Percentiles rank a stretch among this genome's conserved stretches.
These are phyloP conservation scores for Trypanosoma avium DNA, from an alignment of 208 protist species.

Conservation along the genomic window DNA sequence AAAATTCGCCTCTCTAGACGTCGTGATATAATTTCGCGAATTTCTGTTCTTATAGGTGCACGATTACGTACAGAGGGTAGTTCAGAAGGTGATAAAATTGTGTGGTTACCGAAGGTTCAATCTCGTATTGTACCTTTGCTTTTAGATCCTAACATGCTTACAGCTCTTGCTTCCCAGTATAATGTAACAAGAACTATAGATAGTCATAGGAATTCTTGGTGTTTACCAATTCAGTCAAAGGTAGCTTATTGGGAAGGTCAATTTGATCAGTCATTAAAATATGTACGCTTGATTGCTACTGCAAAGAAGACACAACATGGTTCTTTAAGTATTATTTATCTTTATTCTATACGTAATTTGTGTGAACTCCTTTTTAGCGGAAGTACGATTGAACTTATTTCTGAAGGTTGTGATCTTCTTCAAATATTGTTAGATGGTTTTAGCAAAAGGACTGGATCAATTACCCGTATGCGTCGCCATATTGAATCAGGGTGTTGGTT, in stretches of 20 bases:
- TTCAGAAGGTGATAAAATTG: conserved; percentile 19
- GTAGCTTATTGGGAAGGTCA: conserved; percentile 32
- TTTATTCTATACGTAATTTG: conserved; percentile 29
- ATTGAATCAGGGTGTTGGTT: conserved; percentile 38
- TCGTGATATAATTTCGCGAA: conserved; percentile 31
- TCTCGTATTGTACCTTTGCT: conserved; percentile 32
- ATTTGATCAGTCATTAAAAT: conserved; percentile 20
- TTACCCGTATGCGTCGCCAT: conserved; percentile 24
- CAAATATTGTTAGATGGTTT: conserved; percentile 26
- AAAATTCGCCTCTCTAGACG: conserved; percentile 12
- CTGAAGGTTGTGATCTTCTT: conserved; percentile 21
- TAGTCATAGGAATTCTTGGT: conserved; percentile 27
- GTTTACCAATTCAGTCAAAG: conserved; percentile 25
- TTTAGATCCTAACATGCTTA: conserved; percentile 26
- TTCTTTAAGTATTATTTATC: conserved; percentile 18
- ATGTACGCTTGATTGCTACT: conserved; percentile 14
- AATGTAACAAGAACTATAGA: conserved; percentile 3
- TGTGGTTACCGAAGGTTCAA: conserved; percentile 36
- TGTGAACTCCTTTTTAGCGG: conserved; percentile 34
- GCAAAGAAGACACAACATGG: conserved; percentile 16
- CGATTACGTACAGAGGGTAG: conserved; percentile 15
- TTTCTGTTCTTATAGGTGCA: conserved; percentile 33
- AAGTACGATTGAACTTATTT: conserved; percentile 19
- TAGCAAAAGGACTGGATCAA: conserved; percentile 7
- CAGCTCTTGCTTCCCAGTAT: conserved; percentile 26